Percentiles rank a stretch among this genome's conserved stretches.
Conservation (phyloP, 2,329 filamentous ascomycete species). For the Pseudogymnoascus pannorum region DNA sequence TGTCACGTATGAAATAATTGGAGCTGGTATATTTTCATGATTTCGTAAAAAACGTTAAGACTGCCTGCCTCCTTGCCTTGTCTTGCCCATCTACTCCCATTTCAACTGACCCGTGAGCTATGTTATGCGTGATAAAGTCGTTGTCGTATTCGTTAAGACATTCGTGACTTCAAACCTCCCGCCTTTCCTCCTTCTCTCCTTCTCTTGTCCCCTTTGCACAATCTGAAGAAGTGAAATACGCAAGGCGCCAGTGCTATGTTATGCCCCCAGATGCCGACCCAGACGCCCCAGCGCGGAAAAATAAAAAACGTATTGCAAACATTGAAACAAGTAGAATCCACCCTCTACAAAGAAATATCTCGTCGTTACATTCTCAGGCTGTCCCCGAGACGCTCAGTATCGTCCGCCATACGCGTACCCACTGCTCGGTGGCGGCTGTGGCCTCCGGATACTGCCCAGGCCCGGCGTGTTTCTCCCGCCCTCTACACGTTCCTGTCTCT, state of each 20-base stretch:
- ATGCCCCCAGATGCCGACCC: neutral
- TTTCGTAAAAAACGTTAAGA: neutral
- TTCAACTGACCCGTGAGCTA: conserved; percentile 2
- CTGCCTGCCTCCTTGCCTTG: too few relatives aligned
- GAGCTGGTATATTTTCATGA: conserved; percentile 3
- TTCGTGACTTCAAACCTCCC: neutral
- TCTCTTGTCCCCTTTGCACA: neutral
- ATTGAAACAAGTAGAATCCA: neutral
- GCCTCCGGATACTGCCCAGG: neutral
- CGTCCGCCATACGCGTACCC: neutral
- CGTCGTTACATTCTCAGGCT: neutral
- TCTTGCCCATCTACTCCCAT: neutral
- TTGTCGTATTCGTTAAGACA: neutral
- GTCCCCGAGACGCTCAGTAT: neutral
- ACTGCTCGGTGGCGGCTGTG: neutral
- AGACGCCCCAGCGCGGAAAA: neutral
- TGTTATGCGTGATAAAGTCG: conserved; percentile 6
- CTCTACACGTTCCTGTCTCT: conserved; percentile 17
- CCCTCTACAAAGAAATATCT: neutral
- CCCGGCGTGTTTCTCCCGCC: conserved; percentile 15
- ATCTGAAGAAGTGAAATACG: neutral
- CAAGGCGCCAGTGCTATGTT: conserved; percentile 1
- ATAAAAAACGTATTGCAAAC: neutral
- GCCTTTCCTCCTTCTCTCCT: neutral
- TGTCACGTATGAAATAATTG: conserved; percentile 1